Evolutionary conservation across 108 stramenopile species (phyloP), one percentile per base, ranked within the genome.

Genomic region (Mediolabrus comicus): DNA sequence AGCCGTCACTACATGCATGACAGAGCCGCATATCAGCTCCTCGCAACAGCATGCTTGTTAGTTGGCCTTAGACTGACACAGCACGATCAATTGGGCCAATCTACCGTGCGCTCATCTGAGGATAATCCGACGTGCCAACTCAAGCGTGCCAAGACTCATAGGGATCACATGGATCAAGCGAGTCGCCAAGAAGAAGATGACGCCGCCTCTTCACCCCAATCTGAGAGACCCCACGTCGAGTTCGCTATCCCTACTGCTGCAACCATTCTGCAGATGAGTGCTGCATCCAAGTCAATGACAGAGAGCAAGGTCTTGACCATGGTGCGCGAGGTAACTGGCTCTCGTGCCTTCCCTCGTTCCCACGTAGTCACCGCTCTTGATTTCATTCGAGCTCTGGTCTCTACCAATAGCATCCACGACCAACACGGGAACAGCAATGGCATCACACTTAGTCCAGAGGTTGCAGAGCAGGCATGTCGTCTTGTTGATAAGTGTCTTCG

Each of bases 331-430:
- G 35, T 73, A 12, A 52, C 72, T 33, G 27, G 54, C 7, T 73
- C 72, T 2, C 72, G 72, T 41, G 29, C 53, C 34, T 73, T 73
- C 56, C 72, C 72, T n/a, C 63, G 57, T 27, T 65, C 56, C 11
- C 33, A 59, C 19, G 30, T 62, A 2, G 62, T 73, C 46, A 65
- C 64, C 12, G 72, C 64, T 19, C 57, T 73, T 54, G 72, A 73
- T 35, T 73, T 46, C 58, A 65, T 73, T 49, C 54, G 52, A n/a
- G 43, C 39, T n/a, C 36, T 73, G 35, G 9, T 14, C 57, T 38
- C 72, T 41, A 25, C 41, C 19, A 28, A 1, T 32, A 59, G 51
- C 27, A 28, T 14, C n/a, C 43, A 29, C 26, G 22, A 10, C 11
- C 55, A 68, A 16, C 28, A 19, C 10, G 31, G 34, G 32, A 24